Conservation (phyloP, 176 grass and related monocot genomes). For the Calamus simplicifolius region DNA sequence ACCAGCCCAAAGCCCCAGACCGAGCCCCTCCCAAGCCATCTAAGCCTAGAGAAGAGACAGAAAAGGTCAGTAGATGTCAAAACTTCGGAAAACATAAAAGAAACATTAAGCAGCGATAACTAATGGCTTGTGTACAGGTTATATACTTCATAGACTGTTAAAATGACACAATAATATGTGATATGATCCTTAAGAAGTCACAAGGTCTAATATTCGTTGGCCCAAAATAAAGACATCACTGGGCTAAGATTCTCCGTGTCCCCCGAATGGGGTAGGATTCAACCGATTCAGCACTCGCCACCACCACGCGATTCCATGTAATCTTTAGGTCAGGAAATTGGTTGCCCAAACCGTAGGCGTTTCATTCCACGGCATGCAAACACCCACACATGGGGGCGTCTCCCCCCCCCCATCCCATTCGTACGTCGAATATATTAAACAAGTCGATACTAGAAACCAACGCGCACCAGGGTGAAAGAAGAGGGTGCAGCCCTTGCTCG, state of each 20-base stretch:
- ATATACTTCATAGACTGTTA: no score
- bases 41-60: background rate
- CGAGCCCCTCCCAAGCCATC: slow-evolving; percentile 44
- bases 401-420: background rate
- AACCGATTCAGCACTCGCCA: slow-evolving; percentile 13
- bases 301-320: slow-evolving; percentile 15
- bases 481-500: background rate
- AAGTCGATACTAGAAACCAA: no score
- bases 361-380: no score
- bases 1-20: slow-evolving; percentile 33
- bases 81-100: slow-evolving; percentile 21
- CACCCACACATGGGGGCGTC: no score
- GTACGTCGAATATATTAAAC: no score
- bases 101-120: slow-evolving; percentile 12
- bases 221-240: background rate
- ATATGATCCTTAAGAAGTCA: no score
- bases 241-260: slow-evolving; percentile 43
- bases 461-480: background rate
- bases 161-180: no score
- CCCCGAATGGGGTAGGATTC: background rate
- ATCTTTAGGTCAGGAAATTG: slow-evolving; percentile 13
- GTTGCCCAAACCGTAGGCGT: background rate
- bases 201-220: no score
- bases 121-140: background rate
- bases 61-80: no score